Conservation (phyloP, 768 basidiomycete species). For the Hebeloma cylindrosporum region DNA sequence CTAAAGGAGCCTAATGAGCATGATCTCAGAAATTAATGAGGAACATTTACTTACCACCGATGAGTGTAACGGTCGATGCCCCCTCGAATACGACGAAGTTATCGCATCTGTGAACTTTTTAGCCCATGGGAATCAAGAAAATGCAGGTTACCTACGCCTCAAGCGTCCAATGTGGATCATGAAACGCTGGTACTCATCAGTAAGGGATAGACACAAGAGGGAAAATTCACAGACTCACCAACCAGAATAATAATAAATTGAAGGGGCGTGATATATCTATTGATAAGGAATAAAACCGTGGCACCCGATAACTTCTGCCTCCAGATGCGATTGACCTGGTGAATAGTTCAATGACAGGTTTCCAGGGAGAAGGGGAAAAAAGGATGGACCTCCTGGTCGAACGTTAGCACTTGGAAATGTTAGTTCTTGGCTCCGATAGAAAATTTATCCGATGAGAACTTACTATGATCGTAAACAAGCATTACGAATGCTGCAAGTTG, state of each 20-base stretch:
- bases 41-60: conserved; percentile 23
- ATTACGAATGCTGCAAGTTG: conserved; percentile 22
- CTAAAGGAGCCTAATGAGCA: conserved; percentile 6
- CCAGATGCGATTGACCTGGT: conserved; percentile 25
- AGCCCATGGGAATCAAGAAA: background rate
- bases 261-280: conserved; percentile 24
- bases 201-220: background rate
- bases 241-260: conserved; percentile 27
- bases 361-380: background rate
- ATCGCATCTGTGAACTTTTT: conserved; percentile 19
- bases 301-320: conserved; percentile 20
- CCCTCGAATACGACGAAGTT: conserved; percentile 31
- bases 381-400: conserved; percentile 15
- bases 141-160: conserved; percentile 10
- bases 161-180: conserved; percentile 24
- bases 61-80: conserved; percentile 24
- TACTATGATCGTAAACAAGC: conserved; percentile 23
- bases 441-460: background rate
- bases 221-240: conserved; percentile 11
- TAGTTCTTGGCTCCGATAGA: background rate
- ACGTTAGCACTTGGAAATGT: conserved; percentile 8
- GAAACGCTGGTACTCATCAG: conserved; percentile 14
- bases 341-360: background rate
- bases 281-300: conserved; percentile 21
- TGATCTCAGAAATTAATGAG: background rate